Percentiles rank a stretch among this genome's conserved stretches.
These are phyloP conservation scores for Suillus americanus DNA, from an alignment of 768 basidiomycete species.

Conservation along the genomic window DNA sequence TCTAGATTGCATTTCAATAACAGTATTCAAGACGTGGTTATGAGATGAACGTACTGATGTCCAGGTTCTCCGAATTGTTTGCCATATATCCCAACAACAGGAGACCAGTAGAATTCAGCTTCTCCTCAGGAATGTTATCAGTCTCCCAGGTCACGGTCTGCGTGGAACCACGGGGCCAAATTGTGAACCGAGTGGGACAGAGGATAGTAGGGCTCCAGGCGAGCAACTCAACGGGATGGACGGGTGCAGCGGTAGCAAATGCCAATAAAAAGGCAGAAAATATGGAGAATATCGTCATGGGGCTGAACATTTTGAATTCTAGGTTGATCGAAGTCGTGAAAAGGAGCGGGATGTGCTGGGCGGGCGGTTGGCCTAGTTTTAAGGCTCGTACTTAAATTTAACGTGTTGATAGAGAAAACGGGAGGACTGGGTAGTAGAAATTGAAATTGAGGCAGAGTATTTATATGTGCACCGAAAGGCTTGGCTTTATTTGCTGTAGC, in stretches of 20 bases:
- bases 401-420: conserved; percentile 4
- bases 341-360: conserved; percentile 17
- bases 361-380: conserved; percentile 4
- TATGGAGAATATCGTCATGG: conserved; percentile 16
- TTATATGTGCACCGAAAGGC: conserved; percentile 19
- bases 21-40: too few species aligned
- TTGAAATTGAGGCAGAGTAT: neutral
- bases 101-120: conserved; percentile 34
- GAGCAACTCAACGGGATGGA: conserved; percentile 30
- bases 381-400: neutral
- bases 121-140: conserved; percentile 37
- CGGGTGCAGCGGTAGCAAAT: conserved; percentile 28
- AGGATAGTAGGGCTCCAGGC: conserved; percentile 45
- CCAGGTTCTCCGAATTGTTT: conserved; percentile 46
- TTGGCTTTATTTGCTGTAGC: conserved; percentile 23
- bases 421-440: neutral
- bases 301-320: conserved; percentile 21
- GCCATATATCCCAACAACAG: conserved; percentile 45
- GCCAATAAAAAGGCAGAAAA: conserved; percentile 33
- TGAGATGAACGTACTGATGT: conserved; percentile 40
- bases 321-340: conserved; percentile 15
- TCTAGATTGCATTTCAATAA: conserved; percentile 35
- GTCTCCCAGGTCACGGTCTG: conserved; percentile 46
- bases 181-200: conserved; percentile 27
- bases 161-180: conserved; percentile 38